Percentiles rank a stretch among this genome's conserved stretches.
Evolutionary conservation across 179 eudicot genomes (phyloP).

Genomic region (Carnegiea gigantea): DNA sequence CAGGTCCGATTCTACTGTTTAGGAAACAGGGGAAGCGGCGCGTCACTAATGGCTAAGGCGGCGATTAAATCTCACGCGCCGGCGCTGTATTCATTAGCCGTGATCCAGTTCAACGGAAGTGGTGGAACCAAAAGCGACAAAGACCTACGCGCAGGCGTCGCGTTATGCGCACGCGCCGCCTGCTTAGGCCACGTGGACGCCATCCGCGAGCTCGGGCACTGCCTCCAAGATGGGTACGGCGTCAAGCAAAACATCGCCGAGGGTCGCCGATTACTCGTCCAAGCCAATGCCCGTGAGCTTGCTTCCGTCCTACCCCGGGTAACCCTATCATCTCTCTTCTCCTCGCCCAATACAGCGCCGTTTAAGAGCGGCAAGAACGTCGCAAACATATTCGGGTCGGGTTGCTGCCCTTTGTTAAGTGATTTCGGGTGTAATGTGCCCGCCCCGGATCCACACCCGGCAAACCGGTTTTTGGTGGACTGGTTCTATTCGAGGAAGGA

Average conservation of each 20-base stretch:
- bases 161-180: slow-evolving; percentile 62
- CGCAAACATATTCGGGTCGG: not conserved
- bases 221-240: slow-evolving; percentile 72
- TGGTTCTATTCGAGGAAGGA: slow-evolving; percentile 37
- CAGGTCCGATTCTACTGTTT: slow-evolving; percentile 56
- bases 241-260: slow-evolving; percentile 41
- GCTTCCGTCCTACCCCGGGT: slow-evolving; percentile 30
- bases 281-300: slow-evolving; percentile 68
- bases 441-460: slow-evolving; percentile 52
- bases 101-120: slow-evolving; percentile 71
- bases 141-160: slow-evolving; percentile 61
- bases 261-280: slow-evolving; percentile 58
- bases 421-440: slow-evolving; percentile 59
- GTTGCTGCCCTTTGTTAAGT: slow-evolving; percentile 39
- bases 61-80: slow-evolving; percentile 57
- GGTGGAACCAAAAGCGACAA: slow-evolving; percentile 58
- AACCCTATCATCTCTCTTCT: not conserved
- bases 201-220: slow-evolving; percentile 67
- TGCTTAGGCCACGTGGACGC: slow-evolving; percentile 58
- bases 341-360: not conserved
- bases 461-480: slow-evolving; percentile 39
- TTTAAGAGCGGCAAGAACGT: not conserved
- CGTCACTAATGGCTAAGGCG: slow-evolving; percentile 58
- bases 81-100: slow-evolving; percentile 53
- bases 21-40: slow-evolving; percentile 45